Percentiles rank a stretch among this genome's conserved stretches.
Conservation (phyloP, 2,329 filamentous ascomycete species). For the Bipolaris oryzae region DNA sequence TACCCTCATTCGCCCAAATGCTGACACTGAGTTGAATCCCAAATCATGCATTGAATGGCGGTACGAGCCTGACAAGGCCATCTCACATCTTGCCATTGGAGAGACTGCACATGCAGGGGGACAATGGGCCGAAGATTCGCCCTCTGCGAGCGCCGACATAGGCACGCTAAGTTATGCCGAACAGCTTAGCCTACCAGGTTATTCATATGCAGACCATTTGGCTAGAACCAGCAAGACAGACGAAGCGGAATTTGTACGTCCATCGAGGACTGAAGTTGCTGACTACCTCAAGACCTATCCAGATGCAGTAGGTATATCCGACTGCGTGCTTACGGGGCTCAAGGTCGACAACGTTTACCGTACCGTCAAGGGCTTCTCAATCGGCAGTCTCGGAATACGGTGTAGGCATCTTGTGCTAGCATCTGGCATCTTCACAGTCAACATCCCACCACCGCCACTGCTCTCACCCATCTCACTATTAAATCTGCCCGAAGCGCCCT, state of each 20-base stretch:
- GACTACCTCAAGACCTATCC: slow-evolving; percentile 63
- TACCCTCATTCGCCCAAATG: slow-evolving; percentile 63
- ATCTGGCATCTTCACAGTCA: slow-evolving; percentile 63
- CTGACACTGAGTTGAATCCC: slow-evolving; percentile 62
- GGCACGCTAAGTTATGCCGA: slow-evolving; percentile 67
- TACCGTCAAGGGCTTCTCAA: slow-evolving; percentile 55
- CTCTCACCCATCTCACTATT: slow-evolving; percentile 54
- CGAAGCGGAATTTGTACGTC: slow-evolving; percentile 59
- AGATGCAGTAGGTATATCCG: slow-evolving; percentile 57
- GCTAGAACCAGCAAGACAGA: slow-evolving; percentile 46
- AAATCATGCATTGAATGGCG: slow-evolving; percentile 62
- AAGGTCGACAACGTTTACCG: slow-evolving; percentile 54
- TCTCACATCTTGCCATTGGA: slow-evolving; percentile 62
- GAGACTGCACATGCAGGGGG: slow-evolving; percentile 59
- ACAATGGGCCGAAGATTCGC: slow-evolving; percentile 64
- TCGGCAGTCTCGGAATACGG: slow-evolving; percentile 58
- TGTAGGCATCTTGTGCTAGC: slow-evolving; percentile 65
- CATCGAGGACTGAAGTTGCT: slow-evolving; percentile 60
- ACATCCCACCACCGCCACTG: slow-evolving; percentile 58
- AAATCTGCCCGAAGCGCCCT: slow-evolving; percentile 41
- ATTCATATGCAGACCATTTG: slow-evolving; percentile 62
- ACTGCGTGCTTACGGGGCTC: slow-evolving; percentile 53
- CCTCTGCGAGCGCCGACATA: slow-evolving; percentile 61
- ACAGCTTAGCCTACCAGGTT: slow-evolving; percentile 65
- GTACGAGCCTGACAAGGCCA: slow-evolving; percentile 56